Conservation (phyloP, 768 basidiomycete genomes). For the Leucosporidium scottii region DNA sequence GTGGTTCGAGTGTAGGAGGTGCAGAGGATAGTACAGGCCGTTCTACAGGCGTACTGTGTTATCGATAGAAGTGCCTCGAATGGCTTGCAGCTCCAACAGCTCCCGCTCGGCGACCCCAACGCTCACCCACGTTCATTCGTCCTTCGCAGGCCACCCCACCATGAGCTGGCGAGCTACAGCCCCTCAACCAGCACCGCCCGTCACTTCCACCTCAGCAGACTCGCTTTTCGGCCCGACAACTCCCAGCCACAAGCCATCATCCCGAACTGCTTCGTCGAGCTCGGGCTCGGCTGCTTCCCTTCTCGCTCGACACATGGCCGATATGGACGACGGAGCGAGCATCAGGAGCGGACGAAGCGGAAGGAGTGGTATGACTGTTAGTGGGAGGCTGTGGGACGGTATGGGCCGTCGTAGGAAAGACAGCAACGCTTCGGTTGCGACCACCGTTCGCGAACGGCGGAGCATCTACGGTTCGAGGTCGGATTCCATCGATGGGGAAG, state of each 20-base stretch:
- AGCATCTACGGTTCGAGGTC: background rate
- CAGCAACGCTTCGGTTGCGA: slow-evolving; percentile 8
- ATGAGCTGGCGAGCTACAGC: too few species aligned
- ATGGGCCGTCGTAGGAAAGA: background rate
- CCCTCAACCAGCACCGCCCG: too few species aligned
- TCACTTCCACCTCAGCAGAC: too few species aligned
- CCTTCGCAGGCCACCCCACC: too few species aligned
- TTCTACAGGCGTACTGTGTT: too few species aligned
- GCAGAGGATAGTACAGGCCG: too few species aligned
- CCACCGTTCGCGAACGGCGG: slow-evolving; percentile 1
- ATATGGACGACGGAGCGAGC: slow-evolving; percentile 19
- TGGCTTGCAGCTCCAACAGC: too few species aligned
- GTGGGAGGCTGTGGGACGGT: background rate
- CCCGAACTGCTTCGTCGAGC: slow-evolving; percentile 8
- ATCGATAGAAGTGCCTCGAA: too few species aligned
- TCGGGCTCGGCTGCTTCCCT: slow-evolving; percentile 24
- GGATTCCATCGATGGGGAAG: background rate
- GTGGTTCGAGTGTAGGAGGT: too few species aligned
- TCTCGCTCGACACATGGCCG: slow-evolving; percentile 18
- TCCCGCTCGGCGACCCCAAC: too few species aligned
- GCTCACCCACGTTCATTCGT: too few species aligned
- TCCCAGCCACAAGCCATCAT: slow-evolving; percentile 6
- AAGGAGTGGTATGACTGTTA: background rate
- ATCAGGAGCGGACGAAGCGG: slow-evolving; percentile 4
- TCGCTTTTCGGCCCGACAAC: too few species aligned